Percentiles rank a stretch among this genome's conserved stretches.
These are phyloP conservation scores for Mycena maculata DNA, from an alignment of 768 basidiomycete genomes.

Conservation along the genomic window DNA sequence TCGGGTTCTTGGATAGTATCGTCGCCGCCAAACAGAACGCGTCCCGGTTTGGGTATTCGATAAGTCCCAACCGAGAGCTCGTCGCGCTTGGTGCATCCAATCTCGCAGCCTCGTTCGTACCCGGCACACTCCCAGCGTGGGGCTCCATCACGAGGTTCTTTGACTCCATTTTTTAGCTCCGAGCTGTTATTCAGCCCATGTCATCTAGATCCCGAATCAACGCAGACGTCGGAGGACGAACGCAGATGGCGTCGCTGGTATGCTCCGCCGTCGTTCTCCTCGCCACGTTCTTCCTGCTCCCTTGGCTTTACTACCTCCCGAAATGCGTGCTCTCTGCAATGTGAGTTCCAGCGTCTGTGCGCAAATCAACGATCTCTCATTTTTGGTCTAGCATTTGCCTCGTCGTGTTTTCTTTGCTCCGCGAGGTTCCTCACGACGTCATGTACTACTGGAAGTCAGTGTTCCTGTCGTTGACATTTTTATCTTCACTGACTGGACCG, in stretches of 20 bases:
- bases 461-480: not conserved
- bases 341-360: conserved; percentile 56
- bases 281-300: conserved; percentile 91
- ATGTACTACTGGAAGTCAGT: conserved; percentile 84
- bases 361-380: not conserved
- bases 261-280: conserved; percentile 81
- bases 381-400: conserved; percentile 72
- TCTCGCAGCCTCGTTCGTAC: conserved; percentile 80
- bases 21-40: conserved; percentile 95
- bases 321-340: conserved; percentile 91
- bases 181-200: conserved; percentile 19
- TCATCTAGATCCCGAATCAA: conserved; percentile 80
- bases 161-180: not conserved
- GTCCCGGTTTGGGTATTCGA: conserved; percentile 85
- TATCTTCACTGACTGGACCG: not conserved
- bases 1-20: conserved; percentile 95
- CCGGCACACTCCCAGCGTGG: conserved; percentile 91
- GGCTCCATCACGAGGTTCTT: conserved; percentile 90
- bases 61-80: conserved; percentile 94
- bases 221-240: conserved; percentile 87
- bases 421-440: conserved; percentile 90
- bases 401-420: conserved; percentile 86
- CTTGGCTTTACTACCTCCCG: conserved; percentile 86
- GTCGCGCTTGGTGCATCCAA: conserved; percentile 93
- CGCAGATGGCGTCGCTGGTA: conserved; percentile 89